Evolutionary conservation across 2,329 filamentous ascomycete genomes (phyloP), one percentile per base, ranked within the genome.

Genomic region (Cladosporium sp.): DNA sequence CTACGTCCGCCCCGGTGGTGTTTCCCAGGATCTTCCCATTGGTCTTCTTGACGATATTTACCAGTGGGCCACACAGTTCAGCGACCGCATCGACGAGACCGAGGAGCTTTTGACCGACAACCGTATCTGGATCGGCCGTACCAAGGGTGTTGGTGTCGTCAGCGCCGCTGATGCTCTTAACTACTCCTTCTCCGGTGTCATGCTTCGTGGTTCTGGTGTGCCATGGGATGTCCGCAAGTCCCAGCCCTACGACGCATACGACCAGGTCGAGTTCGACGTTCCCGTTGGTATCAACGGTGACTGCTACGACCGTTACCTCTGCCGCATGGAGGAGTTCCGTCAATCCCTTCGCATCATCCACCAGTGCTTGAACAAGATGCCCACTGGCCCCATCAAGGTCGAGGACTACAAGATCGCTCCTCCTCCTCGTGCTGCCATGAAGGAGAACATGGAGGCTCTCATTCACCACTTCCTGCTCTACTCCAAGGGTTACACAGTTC

Each of bases 381-480:
- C 96, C 58, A 86, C 91, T 58, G 95, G 95, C 30, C 95, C 95
- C 61, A 87, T 98, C 77, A 91, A 94, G 72, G 92, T 97, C 49
- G 95, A 99, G 82, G 95, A 99, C 81, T 99, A 98, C 88, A 99
- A 99, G 88, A 88, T 99, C 75, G 91, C 92, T 2, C 95, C 95
- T 25, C 95, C 95, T 68, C 96, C 95, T n/a, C 89, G 95, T 76
- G 86, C 92, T 53, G 95, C 95, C 76, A 99, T 99, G 95, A 99
- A 99, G 87, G 95, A 99, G 88, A 99, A 99, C 85, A 99, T 99
- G 96, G 95, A 99, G 83, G 93, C 95, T 46, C 87, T 99, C 51
- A 99, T 99, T 78, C 95, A 99, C 83, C 95, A 99, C 85, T 99
- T 99, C 86, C 83, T 99, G 71, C 89, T 99, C 63, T 99, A 94